Percentiles rank a stretch among this genome's conserved stretches.
phyloP scores from a whole-genome alignment of 345 rosid species.

The Clausena lansium region DNA sequence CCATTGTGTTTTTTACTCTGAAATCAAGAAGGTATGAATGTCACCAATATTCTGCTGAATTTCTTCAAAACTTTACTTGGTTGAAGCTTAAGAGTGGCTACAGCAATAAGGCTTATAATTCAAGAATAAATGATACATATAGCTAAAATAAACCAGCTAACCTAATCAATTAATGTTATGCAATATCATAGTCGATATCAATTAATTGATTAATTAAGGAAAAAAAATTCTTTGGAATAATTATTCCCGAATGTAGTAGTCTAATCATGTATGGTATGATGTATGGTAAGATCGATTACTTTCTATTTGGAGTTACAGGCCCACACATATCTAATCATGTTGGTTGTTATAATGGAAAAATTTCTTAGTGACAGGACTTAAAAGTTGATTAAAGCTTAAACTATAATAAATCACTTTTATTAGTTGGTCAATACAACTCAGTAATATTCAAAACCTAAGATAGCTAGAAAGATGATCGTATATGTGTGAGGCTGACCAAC shows the following conservation, averaged over 20 bases:
- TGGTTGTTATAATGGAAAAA: conserved; percentile 43
- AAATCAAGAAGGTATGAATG: not conserved
- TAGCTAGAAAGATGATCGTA: not conserved
- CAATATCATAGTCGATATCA: conserved; percentile 8
- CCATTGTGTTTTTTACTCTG: not conserved
- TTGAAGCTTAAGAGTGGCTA: not conserved
- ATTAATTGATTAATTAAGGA: not conserved
- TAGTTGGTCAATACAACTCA: conserved; percentile 20
- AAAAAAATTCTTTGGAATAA: conserved; percentile 16
- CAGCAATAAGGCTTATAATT: not conserved
- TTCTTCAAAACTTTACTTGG: not conserved
- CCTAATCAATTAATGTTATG: not conserved
- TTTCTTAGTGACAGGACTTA: conserved; percentile 35
- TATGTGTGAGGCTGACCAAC: no score
- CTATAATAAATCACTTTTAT: conserved; percentile 14
- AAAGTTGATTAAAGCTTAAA: conserved; percentile 37
- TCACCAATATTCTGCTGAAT: not conserved
- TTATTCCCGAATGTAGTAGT: conserved; percentile 29
- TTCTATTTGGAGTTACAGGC: conserved; percentile 37
- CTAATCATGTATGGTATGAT: conserved; percentile 35
- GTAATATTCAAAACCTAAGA: conserved; percentile 5
- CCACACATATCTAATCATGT: conserved; percentile 74
- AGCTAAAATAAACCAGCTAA: conserved; percentile 13
- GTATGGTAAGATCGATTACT: conserved; percentile 15
- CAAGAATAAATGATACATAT: no score